Percentiles rank a stretch among this genome's conserved stretches.
Conservation (phyloP, 1,284 basidiomycete species). For the Ceratobasidium sp. region DNA sequence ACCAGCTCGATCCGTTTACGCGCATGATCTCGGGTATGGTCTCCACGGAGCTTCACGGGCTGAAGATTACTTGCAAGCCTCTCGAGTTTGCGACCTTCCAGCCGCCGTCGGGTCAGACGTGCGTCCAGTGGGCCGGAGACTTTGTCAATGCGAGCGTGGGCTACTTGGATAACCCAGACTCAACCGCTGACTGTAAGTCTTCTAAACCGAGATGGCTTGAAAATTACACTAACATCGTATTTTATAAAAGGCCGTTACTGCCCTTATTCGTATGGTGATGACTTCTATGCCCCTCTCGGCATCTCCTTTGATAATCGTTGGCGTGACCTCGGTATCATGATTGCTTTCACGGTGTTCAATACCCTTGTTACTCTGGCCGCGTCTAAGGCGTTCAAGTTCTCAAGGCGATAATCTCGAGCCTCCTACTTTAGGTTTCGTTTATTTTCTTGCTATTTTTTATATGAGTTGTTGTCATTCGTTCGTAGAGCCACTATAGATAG, state of each 20-base stretch:
- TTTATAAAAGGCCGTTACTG: constrained; percentile 25
- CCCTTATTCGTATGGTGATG: constrained; percentile 66
- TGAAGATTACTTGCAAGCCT: constrained; percentile 73
- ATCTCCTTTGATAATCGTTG: constrained; percentile 76
- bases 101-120: constrained; percentile 82
- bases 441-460: constrained; percentile 5
- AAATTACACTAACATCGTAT: background rate
- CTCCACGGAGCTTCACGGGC: constrained; percentile 82
- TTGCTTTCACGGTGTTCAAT: constrained; percentile 78
- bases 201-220: background rate
- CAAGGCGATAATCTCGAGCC: constrained; percentile 64
- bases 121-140: constrained; percentile 74
- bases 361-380: constrained; percentile 77
- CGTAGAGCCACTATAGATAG: too few relatives aligned
- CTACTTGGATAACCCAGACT: constrained; percentile 81
- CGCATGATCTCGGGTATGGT: constrained; percentile 80
- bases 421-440: background rate
- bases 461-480: constrained; percentile 12
- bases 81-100: constrained; percentile 77
- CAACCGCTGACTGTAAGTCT: constrained; percentile 71
- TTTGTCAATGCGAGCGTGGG: constrained; percentile 77
- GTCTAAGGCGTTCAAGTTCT: constrained; percentile 79
- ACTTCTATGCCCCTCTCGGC: constrained; percentile 78
- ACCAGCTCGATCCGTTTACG: constrained; percentile 69
- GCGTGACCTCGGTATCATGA: constrained; percentile 80